These are phyloP conservation scores for Thelonectria blattea DNA, from an alignment of 2,329 filamentous ascomycete species.

Conservation along the genomic window DNA sequence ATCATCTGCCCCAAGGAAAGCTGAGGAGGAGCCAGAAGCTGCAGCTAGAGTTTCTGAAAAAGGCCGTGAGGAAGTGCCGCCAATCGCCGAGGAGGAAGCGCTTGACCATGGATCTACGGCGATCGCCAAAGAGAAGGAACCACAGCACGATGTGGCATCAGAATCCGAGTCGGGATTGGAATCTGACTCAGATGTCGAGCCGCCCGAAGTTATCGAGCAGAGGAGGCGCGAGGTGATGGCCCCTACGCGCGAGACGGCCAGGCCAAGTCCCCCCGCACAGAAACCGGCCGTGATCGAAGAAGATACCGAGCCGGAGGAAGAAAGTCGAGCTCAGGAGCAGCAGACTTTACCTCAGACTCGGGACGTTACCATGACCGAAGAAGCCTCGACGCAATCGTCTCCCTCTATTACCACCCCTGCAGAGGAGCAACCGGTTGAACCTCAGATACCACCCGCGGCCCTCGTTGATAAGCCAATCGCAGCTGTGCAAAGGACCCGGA, in stretches of 20 bases:
- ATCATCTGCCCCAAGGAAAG: slow-evolving; percentile 38
- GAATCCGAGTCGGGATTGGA: slow-evolving; percentile 18
- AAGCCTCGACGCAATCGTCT: slow-evolving; percentile 41
- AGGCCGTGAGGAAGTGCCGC: background rate
- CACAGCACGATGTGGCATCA: slow-evolving; percentile 4
- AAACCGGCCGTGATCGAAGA: slow-evolving; percentile 56
- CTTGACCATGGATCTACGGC: background rate
- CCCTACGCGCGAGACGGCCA: background rate
- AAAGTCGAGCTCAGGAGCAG: slow-evolving; percentile 25
- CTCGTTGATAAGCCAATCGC: slow-evolving; percentile 26
- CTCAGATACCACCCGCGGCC: background rate
- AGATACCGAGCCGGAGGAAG: slow-evolving; percentile 50
- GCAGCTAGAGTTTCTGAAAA: slow-evolving; percentile 6
- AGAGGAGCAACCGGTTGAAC: background rate
- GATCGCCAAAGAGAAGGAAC: background rate
- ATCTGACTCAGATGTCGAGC: slow-evolving; percentile 17
- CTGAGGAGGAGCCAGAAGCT: slow-evolving; percentile 4
- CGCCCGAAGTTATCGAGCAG: background rate
- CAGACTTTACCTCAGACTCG: slow-evolving; percentile 12
- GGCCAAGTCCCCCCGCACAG: slow-evolving; percentile 13
- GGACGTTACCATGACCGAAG: slow-evolving; percentile 40
- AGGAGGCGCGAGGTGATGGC: background rate
- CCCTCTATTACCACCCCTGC: slow-evolving; percentile 8
- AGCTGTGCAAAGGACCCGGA: slow-evolving; percentile 41
- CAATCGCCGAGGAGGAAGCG: background rate